Evolutionary conservation across 2,329 filamentous ascomycete species (phyloP), one percentile per base, ranked within the genome.

Genomic region (Penicillium expansum): DNA sequence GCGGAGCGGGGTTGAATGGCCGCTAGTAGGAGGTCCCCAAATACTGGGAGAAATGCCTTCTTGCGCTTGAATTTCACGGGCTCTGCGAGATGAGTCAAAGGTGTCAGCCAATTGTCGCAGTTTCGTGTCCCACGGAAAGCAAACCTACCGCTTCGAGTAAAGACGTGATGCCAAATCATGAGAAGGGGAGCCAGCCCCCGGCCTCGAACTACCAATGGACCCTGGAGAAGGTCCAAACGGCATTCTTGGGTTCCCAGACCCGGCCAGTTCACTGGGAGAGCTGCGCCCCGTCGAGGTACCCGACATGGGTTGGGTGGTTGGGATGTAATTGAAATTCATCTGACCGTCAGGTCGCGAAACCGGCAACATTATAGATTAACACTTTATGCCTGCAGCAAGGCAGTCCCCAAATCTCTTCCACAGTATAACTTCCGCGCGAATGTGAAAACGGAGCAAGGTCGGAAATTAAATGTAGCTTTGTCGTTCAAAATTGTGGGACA

Each of bases 11-110:
- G 93, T 97, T 20, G 93, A 97, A 75, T 96, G 93, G 63, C 93
- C 94, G 74, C 93, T 97, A 55, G 93, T 96, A 48, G 94, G 93
- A 64, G 94, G 93, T 11, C 94, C 92, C 94, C 94, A 97, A 42
- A 89, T 88, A 70, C 87, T 74, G 84, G 82, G 70, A 82, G 87
- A 72, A 80, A 96, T 82, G 50, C 92, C 92, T 83, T 97, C 93
- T 78, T 97, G 92, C 53, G 92, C 92, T 79, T 97, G 93, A 61
- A 97, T 97, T 76, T 99, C 94, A 74, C 94, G 86, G 64, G 94
- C 92, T 72, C 93, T 96, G 69, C 55, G 30, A 13, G 48, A 52
- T 27, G 24, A 47, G 39, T n/a, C 43, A 55, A 47, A 37, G 10
- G 10, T 9, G 59, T 64, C 55, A 62, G 59, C 52, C 38, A 43